These are phyloP conservation scores for Epichloe uncinata DNA, from an alignment of 2,329 filamentous ascomycete species.

Conservation along the genomic window DNA sequence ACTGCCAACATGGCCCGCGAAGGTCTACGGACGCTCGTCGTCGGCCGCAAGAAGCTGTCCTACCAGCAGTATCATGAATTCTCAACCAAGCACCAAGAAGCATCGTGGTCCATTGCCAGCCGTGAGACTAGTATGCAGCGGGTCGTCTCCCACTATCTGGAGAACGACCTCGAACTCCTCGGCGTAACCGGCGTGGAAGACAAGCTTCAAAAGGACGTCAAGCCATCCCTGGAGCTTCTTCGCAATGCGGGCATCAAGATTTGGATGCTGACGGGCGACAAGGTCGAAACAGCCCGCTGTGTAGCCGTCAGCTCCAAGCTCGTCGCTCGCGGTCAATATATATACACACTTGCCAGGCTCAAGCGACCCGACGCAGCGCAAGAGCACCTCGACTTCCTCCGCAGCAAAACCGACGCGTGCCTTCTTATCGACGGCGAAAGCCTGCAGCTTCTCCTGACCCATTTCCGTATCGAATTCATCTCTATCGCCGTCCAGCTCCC, in stretches of 20 bases:
- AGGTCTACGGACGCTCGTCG: constrained; percentile 82
- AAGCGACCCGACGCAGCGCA: constrained; percentile 74
- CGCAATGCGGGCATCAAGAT: constrained; percentile 98
- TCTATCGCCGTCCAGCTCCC: constrained; percentile 76
- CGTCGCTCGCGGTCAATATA: constrained; percentile 85
- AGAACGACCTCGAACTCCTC: constrained; percentile 78
- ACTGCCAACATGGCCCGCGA: constrained; percentile 99
- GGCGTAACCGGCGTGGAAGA: constrained; percentile 98
- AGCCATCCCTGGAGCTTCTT: constrained; percentile 83
- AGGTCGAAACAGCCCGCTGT: constrained; percentile 93
- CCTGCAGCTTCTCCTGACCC: constrained; percentile 65
- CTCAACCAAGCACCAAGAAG: constrained; percentile 58
- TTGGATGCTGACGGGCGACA: constrained; percentile 99
- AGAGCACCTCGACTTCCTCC: constrained; percentile 77
- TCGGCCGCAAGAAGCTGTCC: constrained; percentile 82
- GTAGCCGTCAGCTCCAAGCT: constrained; percentile 92
- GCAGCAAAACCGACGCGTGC: constrained; percentile 75
- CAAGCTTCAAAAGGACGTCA: constrained; percentile 89
- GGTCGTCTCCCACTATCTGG: constrained; percentile 68
- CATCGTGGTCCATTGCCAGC: constrained; percentile 64
- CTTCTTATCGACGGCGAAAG: constrained; percentile 93
- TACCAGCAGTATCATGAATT: constrained; percentile 71
- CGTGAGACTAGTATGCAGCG: constrained; percentile 72
- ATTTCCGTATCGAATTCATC: constrained; percentile 78
- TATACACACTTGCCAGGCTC: constrained; percentile 81